These are phyloP conservation scores for Aspergillus tanneri DNA, from an alignment of 2,329 filamentous ascomycete genomes.

Conservation along the genomic window DNA sequence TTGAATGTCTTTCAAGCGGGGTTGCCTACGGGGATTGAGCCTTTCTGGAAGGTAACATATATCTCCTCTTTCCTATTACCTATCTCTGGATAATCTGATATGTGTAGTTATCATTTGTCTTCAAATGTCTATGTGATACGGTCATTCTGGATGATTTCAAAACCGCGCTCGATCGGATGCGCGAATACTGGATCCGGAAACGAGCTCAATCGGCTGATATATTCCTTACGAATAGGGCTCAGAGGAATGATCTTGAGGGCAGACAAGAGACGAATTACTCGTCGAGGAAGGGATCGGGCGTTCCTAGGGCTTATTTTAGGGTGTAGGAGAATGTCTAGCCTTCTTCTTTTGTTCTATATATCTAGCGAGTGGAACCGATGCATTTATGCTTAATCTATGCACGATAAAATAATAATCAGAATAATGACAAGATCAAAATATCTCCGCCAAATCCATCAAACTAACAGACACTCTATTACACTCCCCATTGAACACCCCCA, in stretches of 20 bases:
- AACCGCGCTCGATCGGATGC: conserved; percentile 50
- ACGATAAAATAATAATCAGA: too few relatives aligned
- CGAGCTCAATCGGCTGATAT: conserved; percentile 23
- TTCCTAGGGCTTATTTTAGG: neutral
- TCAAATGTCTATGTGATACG: conserved; percentile 66
- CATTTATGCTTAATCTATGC: neutral
- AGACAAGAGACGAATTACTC: neutral
- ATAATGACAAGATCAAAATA: neutral
- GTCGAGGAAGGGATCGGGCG: neutral
- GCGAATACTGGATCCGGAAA: conserved; percentile 35
- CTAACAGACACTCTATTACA: conserved; percentile 23
- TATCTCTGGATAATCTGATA: neutral
- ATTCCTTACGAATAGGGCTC: conserved; percentile 8
- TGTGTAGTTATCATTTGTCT: conserved; percentile 55
- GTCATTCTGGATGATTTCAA: conserved; percentile 70
- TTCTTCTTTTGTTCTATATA: neutral
- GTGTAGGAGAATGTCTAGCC: neutral
- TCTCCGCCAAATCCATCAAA: conserved; percentile 19
- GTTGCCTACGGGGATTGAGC: conserved; percentile 59
- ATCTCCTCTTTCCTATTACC: neutral
- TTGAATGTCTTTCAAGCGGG: conserved; percentile 46
- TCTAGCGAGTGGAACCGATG: too few relatives aligned
- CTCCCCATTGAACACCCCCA: conserved; percentile 17
- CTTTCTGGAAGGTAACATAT: conserved; percentile 56
- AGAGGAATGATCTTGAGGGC: neutral